These are phyloP conservation scores for Zoysia matrella DNA, from an alignment of 202 grass and related monocot genomes.

Conservation along the genomic window DNA sequence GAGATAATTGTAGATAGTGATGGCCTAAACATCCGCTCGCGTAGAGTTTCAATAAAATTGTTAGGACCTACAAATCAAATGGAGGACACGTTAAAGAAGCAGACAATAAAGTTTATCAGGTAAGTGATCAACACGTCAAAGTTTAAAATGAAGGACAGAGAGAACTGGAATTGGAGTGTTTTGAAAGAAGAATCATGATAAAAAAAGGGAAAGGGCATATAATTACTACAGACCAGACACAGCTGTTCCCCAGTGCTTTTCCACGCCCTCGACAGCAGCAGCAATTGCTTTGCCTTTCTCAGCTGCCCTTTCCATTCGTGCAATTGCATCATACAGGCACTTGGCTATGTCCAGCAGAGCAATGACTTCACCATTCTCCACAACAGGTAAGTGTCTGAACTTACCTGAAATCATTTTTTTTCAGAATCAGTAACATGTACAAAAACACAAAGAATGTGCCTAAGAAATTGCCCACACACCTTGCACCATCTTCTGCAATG, in stretches of 20 bases:
- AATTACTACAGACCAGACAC: slow-evolving; percentile 62
- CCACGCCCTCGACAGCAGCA: slow-evolving; percentile 93
- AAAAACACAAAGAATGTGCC: background rate
- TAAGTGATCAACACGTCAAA: background rate
- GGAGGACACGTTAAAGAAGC: slow-evolving; percentile 17
- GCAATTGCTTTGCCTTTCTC: slow-evolving; percentile 98
- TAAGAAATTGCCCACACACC: slow-evolving; percentile 44
- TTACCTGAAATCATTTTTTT: slow-evolving; percentile 64
- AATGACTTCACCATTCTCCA: slow-evolving; percentile 96
- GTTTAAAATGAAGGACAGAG: background rate
- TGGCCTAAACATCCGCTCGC: slow-evolving; percentile 87
- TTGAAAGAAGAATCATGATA: background rate
- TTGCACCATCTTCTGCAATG: slow-evolving; percentile 99
- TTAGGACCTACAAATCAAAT: slow-evolving; percentile 74
- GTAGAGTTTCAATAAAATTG: slow-evolving; percentile 96
- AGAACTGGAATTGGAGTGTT: background rate
- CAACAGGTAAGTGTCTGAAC: slow-evolving; percentile 95
- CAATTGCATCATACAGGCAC: slow-evolving; percentile 98
- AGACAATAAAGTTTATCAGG: slow-evolving; percentile 5
- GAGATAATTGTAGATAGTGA: slow-evolving; percentile 85
- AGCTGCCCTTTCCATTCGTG: slow-evolving; percentile 92
- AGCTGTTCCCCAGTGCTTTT: slow-evolving; percentile 88
- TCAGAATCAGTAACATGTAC: slow-evolving; percentile 10
- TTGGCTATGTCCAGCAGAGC: slow-evolving; percentile 96
- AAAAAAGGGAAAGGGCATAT: slow-evolving; percentile 10